Percentiles rank a stretch among this genome's conserved stretches.
Evolutionary conservation across 139 green algal genomes (phyloP).

Genomic region (Tetradesmus lagerheimii): DNA sequence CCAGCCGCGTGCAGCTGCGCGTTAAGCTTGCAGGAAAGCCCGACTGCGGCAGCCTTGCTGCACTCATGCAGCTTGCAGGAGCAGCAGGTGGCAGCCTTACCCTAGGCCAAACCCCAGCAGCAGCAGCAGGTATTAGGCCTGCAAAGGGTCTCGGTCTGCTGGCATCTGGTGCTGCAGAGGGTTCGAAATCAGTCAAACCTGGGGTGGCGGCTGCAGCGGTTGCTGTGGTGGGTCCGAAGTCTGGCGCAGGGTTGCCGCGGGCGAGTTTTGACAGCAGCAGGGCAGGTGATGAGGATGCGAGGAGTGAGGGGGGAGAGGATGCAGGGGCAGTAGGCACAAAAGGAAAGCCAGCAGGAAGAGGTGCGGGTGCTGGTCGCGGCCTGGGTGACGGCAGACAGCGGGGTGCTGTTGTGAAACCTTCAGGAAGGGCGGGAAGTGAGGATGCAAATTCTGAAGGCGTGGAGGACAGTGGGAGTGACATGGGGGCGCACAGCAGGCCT

Average conservation of each 20-base stretch:
- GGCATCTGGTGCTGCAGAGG: not conserved
- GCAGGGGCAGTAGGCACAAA: too few relatives aligned
- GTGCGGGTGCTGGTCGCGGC: not conserved
- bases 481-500: not conserved
- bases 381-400: not conserved
- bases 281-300: not conserved
- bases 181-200: not conserved
- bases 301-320: not conserved
- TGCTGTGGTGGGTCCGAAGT: not conserved
- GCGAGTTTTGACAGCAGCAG: not conserved
- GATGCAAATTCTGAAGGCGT: not conserved
- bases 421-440: not conserved
- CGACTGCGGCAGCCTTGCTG: not conserved
- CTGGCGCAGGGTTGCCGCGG: not conserved
- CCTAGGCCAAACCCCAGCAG: not conserved
- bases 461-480: not conserved
- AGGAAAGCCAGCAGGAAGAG: not conserved
- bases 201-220: not conserved
- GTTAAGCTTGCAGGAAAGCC: not conserved
- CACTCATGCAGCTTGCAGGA: constrained; percentile 9
- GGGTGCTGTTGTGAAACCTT: not conserved
- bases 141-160: not conserved
- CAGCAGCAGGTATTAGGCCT: not conserved
- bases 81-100: not conserved
- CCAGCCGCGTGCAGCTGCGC: not conserved